Evolutionary conservation across 805 yeast species (phyloP).

Genomic region (Pichia nakasei): DNA sequence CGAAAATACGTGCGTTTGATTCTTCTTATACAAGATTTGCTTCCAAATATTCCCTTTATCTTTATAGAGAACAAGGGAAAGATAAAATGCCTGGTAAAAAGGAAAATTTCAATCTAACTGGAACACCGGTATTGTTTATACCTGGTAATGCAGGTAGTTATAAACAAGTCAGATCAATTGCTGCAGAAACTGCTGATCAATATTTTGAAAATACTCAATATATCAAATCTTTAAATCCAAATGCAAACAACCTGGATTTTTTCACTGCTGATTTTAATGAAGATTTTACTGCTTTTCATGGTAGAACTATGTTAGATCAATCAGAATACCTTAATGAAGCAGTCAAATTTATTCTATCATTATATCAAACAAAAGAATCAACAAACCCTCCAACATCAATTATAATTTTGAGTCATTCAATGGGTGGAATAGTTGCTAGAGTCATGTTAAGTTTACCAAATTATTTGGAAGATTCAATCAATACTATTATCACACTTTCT

Average conservation of each 20-base stretch:
- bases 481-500: constrained; percentile 76
- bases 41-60: constrained; percentile 71
- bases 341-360: constrained; percentile 57
- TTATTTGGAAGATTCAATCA: constrained; percentile 61
- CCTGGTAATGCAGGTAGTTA: constrained; percentile 98
- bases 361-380: constrained; percentile 37
- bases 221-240: constrained; percentile 22
- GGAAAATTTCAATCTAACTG: constrained; percentile 32
- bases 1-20: constrained; percentile 66
- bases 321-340: constrained; percentile 92
- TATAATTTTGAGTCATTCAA: constrained; percentile 80
- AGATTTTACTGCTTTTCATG: constrained; percentile 94
- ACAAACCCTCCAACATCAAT: constrained; percentile 44
- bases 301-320: constrained; percentile 86
- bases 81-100: constrained; percentile 46
- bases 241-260: constrained; percentile 57
- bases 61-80: constrained; percentile 76
- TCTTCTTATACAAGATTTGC: constrained; percentile 60
- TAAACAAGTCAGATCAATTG: constrained; percentile 85
- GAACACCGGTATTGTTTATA: constrained; percentile 84
- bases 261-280: constrained; percentile 92
- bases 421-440: constrained; percentile 96
- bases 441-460: constrained; percentile 75
- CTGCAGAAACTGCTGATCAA: constrained; percentile 62
- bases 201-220: constrained; percentile 32